Conservation (phyloP, 306 rosid species). For the Castanea crenata region DNA sequence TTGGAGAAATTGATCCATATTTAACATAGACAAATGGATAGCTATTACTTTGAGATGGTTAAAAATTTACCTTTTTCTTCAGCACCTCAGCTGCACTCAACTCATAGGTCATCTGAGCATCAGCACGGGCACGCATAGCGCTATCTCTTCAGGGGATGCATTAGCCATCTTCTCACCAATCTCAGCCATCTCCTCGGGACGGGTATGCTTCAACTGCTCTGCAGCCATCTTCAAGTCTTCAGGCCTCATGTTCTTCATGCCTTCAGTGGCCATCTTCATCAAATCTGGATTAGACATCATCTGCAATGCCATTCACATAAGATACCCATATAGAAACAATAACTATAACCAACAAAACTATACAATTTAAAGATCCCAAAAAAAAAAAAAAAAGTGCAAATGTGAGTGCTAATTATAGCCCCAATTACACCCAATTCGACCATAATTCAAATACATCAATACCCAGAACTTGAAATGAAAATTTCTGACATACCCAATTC, state of each 20-base stretch:
- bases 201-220: constrained; percentile 82
- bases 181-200: constrained; percentile 94
- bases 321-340: constrained; percentile 4
- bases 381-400: background rate
- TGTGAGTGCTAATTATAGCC: background rate
- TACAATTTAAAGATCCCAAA: background rate
- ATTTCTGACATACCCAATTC: background rate
- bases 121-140: constrained; percentile 72
- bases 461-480: background rate
- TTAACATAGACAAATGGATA: background rate
- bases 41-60: background rate
- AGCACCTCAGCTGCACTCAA: constrained; percentile 78
- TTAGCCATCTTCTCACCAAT: constrained; percentile 87
- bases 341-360: background rate
- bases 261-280: constrained; percentile 87
- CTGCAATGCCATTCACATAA: constrained; percentile 39
- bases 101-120: constrained; percentile 65
- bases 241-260: constrained; percentile 86
- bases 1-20: background rate
- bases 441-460: background rate
- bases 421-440: background rate
- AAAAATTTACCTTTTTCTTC: constrained; percentile 65
- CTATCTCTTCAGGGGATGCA: constrained; percentile 80
- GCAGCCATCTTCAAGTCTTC: constrained; percentile 84
- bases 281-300: constrained; percentile 95